Percentiles rank a stretch among this genome's conserved stretches.
Evolutionary conservation across 768 basidiomycete species (phyloP).

Genomic region (Termitomyces sp.): DNA sequence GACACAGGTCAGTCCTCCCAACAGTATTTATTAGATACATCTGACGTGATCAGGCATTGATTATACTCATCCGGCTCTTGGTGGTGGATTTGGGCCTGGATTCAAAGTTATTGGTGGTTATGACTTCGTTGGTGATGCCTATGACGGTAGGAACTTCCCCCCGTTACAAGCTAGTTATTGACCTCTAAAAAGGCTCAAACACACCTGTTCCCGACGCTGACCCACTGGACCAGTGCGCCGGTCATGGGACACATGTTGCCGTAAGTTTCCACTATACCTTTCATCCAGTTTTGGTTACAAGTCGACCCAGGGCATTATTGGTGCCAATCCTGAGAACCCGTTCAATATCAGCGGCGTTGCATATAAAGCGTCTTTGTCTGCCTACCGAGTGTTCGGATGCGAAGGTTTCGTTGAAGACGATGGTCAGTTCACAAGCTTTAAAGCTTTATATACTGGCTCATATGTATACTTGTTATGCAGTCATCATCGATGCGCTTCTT

Average conservation of each 20-base stretch:
- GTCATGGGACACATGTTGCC: conserved; percentile 57
- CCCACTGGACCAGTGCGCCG: conserved; percentile 50
- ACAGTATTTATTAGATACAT: too few relatives aligned
- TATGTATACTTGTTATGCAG: conserved; percentile 9
- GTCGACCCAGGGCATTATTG: conserved; percentile 51
- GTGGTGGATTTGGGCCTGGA: conserved; percentile 53
- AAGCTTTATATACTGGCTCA: neutral
- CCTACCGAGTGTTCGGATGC: conserved; percentile 65
- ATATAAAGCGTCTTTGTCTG: conserved; percentile 49
- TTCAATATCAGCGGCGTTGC: conserved; percentile 74
- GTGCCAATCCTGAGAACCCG: conserved; percentile 53
- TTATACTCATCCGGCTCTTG: conserved; percentile 53
- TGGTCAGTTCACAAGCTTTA: conserved; percentile 30
- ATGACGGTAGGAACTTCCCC: conserved; percentile 39
- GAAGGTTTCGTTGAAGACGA: conserved; percentile 45
- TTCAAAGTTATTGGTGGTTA: conserved; percentile 49
- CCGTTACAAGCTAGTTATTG: neutral
- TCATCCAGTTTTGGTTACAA: neutral
- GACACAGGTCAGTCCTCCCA: conserved; percentile 33
- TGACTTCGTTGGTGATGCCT: conserved; percentile 57
- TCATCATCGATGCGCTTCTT: conserved; percentile 47
- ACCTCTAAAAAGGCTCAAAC: conserved; percentile 34
- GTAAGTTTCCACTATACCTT: conserved; percentile 21
- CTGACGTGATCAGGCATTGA: conserved; percentile 28
- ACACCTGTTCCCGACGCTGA: conserved; percentile 46